These are phyloP conservation scores for Aspergillus aculeatus DNA, from an alignment of 2,329 filamentous ascomycete species.

Conservation along the genomic window DNA sequence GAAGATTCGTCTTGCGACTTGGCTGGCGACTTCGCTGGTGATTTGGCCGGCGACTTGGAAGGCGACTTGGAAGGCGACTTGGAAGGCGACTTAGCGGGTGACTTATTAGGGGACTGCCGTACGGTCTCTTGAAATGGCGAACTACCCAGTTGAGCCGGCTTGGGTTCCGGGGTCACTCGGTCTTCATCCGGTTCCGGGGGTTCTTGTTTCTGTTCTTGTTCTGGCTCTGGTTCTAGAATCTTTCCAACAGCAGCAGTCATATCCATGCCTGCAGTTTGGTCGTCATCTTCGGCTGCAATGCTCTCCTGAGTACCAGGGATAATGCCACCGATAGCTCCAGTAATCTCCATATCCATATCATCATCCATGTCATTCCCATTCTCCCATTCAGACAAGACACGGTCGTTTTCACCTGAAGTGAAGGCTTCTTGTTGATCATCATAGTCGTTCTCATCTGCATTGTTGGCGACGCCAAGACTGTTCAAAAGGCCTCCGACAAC, in stretches of 20 bases:
- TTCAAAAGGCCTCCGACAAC: conserved; percentile 45
- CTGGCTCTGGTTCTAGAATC: conserved; percentile 53
- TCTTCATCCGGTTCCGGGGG: conserved; percentile 61
- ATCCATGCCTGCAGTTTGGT: conserved; percentile 63
- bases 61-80: conserved; percentile 22
- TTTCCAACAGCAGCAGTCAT: conserved; percentile 64
- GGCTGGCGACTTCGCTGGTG: conserved; percentile 6
- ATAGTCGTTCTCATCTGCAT: conserved; percentile 14
- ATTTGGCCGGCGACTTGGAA: conserved; percentile 28
- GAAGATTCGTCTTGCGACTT: conserved; percentile 18
- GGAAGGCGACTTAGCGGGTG: conserved; percentile 11
- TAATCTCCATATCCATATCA: conserved; percentile 61
- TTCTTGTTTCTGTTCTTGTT: conserved; percentile 43
- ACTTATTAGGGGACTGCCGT: conserved; percentile 31
- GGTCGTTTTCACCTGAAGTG: conserved; percentile 21
- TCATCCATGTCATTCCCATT: conserved; percentile 29
- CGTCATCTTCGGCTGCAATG: conserved; percentile 40
- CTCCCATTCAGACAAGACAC: conserved; percentile 23
- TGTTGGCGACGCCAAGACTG: conserved; percentile 19
- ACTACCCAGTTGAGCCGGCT: conserved; percentile 48
- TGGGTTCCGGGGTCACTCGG: conserved; percentile 42
- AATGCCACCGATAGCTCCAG: conserved; percentile 47
- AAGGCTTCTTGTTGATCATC: conserved; percentile 9
- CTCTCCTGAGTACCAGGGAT: conserved; percentile 41
- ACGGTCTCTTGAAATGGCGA: conserved; percentile 48